These are phyloP conservation scores for Canna indica DNA, from an alignment of 176 grass and related monocot genomes.

Conservation along the genomic window DNA sequence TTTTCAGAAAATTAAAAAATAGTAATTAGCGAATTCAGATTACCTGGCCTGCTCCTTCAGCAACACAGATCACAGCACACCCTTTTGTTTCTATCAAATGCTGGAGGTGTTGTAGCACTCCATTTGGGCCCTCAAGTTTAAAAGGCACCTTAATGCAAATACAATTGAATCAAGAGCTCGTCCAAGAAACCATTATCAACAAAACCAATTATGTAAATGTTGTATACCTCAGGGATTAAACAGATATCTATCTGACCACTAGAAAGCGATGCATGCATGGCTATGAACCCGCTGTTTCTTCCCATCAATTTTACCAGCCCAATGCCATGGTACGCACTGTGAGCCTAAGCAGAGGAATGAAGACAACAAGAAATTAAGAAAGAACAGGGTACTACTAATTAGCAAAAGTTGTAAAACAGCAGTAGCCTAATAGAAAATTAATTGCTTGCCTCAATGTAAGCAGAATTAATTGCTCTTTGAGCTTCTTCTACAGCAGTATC, in stretches of 20 bases:
- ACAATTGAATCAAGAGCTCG: slow-evolving; percentile 7
- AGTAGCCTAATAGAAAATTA: not conserved
- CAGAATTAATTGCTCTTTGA: slow-evolving; percentile 86
- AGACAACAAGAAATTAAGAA: slow-evolving; percentile 9
- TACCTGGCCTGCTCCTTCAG: slow-evolving; percentile 97
- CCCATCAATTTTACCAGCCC: slow-evolving; percentile 97
- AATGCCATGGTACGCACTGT: slow-evolving; percentile 93
- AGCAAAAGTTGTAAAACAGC: not conserved
- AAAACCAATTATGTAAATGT: not conserved
- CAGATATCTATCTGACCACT: slow-evolving; percentile 92
- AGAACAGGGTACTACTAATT: slow-evolving; percentile 3
- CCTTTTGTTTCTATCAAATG: slow-evolving; percentile 69
- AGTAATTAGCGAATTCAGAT: slow-evolving; percentile 4
- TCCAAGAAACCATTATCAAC: slow-evolving; percentile 2
- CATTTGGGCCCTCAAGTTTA: slow-evolving; percentile 69
- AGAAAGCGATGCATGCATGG: slow-evolving; percentile 97
- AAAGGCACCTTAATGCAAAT: slow-evolving; percentile 55
- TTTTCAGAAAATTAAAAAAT: not conserved
- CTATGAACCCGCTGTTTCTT: slow-evolving; percentile 86
- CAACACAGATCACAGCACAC: slow-evolving; percentile 74
- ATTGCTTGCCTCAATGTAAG: slow-evolving; percentile 73
- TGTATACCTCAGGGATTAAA: slow-evolving; percentile 74
- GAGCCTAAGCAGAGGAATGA: slow-evolving; percentile 41
- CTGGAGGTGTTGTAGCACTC: slow-evolving; percentile 68
- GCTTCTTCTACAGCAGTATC: slow-evolving; percentile 98